phyloP scores from a whole-genome alignment of 2,329 filamentous ascomycete genomes.

The Beauveria australis region DNA sequence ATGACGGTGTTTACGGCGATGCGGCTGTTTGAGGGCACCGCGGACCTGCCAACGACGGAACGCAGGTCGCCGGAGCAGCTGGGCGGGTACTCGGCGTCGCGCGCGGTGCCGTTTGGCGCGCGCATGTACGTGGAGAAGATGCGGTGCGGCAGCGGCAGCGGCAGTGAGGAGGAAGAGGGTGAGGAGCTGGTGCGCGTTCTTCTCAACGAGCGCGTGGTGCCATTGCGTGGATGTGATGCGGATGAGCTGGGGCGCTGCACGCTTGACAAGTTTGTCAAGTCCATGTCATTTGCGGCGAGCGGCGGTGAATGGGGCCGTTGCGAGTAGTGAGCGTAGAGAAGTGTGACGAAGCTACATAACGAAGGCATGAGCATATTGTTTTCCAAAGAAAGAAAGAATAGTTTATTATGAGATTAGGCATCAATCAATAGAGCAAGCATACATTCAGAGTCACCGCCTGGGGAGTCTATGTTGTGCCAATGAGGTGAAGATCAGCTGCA shows the following conservation, averaged over 20 bases:
- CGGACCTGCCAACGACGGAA: constrained; percentile 41
- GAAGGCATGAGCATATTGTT: neutral
- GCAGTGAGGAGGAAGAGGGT: constrained; percentile 12
- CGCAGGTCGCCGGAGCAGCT: constrained; percentile 43
- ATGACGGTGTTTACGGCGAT: constrained; percentile 66
- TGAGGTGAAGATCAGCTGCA: neutral
- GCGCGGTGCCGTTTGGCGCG: constrained; percentile 74
- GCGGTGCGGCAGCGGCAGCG: constrained; percentile 42
- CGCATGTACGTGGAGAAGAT: constrained; percentile 86
- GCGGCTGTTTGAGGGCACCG: constrained; percentile 64
- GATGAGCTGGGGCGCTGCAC: constrained; percentile 65
- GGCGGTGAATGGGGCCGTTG: constrained; percentile 67
- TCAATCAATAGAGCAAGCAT: neutral
- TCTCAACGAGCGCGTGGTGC: constrained; percentile 75
- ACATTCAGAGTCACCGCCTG: too few relatives aligned
- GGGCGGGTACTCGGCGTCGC: constrained; percentile 65
- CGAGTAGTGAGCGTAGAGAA: neutral
- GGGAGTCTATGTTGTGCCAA: neutral
- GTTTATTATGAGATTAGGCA: neutral
- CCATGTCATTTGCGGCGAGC: constrained; percentile 61
- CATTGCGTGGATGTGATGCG: constrained; percentile 59
- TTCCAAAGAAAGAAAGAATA: too few relatives aligned
- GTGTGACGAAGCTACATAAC: neutral
- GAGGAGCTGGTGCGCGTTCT: constrained; percentile 72
- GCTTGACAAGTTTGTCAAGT: constrained; percentile 62